Evolutionary conservation across 306 rosid genomes (phyloP).

Genomic region (Pyrus communis): DNA sequence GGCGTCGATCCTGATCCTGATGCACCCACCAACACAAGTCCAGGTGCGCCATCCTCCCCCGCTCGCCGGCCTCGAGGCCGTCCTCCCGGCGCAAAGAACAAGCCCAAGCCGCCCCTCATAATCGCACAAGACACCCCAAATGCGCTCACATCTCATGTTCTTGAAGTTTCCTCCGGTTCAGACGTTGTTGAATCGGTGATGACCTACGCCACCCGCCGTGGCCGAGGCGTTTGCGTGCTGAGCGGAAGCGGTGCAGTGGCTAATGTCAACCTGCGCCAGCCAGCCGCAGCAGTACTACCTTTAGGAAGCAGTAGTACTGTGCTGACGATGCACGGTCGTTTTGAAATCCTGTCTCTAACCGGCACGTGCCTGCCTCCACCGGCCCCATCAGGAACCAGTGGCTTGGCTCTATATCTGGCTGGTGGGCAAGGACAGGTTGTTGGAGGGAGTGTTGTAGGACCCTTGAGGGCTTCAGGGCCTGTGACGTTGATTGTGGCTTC

Average conservation of each 20-base stretch:
- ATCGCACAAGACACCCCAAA: slow-evolving; percentile 28
- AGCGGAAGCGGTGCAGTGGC: slow-evolving; percentile 26
- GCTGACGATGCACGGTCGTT: slow-evolving; percentile 21
- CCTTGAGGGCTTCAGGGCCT: slow-evolving; percentile 29
- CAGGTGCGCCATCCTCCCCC: slow-evolving; percentile 10
- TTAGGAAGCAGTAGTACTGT: not conserved
- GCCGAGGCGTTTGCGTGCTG: slow-evolving; percentile 31
- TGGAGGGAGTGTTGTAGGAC: slow-evolving; percentile 33
- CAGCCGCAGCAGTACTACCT: not conserved
- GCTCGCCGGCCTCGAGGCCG: slow-evolving; percentile 23
- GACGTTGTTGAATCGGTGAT: slow-evolving; percentile 27
- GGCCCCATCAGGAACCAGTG: slow-evolving; percentile 23
- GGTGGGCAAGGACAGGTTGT: slow-evolving; percentile 35
- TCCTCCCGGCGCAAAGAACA: slow-evolving; percentile 31
- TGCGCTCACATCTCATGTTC: slow-evolving; percentile 26
- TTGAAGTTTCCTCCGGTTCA: slow-evolving; percentile 25
- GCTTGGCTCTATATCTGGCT: slow-evolving; percentile 23
- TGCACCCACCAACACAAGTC: slow-evolving; percentile 6
- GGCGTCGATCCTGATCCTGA: slow-evolving; percentile 10
- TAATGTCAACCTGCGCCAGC: slow-evolving; percentile 30
- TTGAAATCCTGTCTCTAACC: slow-evolving; percentile 29
- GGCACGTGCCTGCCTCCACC: slow-evolving; percentile 38
- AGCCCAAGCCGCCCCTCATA: slow-evolving; percentile 25
- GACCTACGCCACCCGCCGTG: slow-evolving; percentile 21
- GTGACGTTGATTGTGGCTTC: slow-evolving; percentile 37